These are phyloP conservation scores for Theobroma grandiflorum DNA, from an alignment of 441 rosid genomes.

Conservation along the genomic window DNA sequence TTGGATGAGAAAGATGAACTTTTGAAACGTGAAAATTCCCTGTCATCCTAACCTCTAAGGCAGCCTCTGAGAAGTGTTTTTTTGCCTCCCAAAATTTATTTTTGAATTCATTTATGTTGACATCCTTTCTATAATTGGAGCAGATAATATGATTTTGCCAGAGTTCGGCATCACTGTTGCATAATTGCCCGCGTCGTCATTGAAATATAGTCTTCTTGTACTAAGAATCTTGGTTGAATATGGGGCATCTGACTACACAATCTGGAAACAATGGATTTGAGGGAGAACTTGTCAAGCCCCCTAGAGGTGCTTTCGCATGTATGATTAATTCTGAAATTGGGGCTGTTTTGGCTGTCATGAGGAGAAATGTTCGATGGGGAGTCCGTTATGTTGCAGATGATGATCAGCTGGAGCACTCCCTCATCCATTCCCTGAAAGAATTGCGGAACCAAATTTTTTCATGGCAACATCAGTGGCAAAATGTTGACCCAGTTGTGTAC, in stretches of 20 bases:
- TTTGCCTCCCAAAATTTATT: background rate
- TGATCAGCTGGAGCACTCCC: conserved; percentile 91
- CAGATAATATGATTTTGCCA: conserved; percentile 6
- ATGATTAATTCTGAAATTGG: conserved; percentile 90
- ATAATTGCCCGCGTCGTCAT: conserved; percentile 37
- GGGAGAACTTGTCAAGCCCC: conserved; percentile 60
- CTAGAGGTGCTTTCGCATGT: conserved; percentile 67
- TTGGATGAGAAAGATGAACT: background rate
- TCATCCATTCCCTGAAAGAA: conserved; percentile 88
- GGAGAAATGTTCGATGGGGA: conserved; percentile 98
- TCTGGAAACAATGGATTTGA: conserved; percentile 61
- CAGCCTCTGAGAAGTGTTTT: background rate
- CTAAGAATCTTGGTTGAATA: conserved; percentile 46
- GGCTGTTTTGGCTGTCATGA: conserved; percentile 94
- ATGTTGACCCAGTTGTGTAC: conserved; percentile 68
- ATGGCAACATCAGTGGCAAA: conserved; percentile 79
- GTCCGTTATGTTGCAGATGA: conserved; percentile 81
- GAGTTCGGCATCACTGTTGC: conserved; percentile 21
- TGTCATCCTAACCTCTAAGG: background rate
- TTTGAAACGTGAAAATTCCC: background rate
- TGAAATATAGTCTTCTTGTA: conserved; percentile 23
- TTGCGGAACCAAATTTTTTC: conserved; percentile 83
- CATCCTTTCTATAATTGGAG: conserved; percentile 17
- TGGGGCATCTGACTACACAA: conserved; percentile 74
- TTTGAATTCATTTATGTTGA: conserved; percentile 1